phyloP scores from a whole-genome alignment of 1,139 yeast genomes.

The Protomyces inouyei region DNA sequence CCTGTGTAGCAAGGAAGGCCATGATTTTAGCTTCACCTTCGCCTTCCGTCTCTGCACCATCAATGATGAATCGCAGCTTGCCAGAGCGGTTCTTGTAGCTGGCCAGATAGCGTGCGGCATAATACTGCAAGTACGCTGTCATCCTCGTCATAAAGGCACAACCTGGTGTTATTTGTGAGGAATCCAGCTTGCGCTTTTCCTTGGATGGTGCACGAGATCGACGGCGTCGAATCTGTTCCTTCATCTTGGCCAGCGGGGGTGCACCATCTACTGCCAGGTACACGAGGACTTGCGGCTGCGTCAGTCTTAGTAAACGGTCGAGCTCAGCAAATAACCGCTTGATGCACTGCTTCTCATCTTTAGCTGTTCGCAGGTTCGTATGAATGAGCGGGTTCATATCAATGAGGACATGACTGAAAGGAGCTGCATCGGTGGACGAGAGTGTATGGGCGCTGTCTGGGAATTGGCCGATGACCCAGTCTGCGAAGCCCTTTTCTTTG shows the following conservation, averaged over 20 bases:
- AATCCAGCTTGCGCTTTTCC: conserved; percentile 12
- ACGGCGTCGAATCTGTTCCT: conserved; percentile 17
- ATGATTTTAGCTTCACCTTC: conserved; percentile 25
- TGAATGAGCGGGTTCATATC: conserved; percentile 22
- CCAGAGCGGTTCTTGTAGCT: conserved; percentile 3
- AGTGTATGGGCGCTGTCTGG: conserved; percentile 4
- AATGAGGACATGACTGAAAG: conserved; percentile 10
- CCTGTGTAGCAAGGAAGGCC: not conserved
- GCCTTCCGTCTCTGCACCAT: conserved; percentile 18
- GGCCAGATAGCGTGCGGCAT: conserved; percentile 13
- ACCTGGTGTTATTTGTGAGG: conserved; percentile 18
- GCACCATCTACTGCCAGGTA: conserved; percentile 24
- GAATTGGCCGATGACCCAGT: conserved; percentile 11
- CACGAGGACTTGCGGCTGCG: conserved; percentile 3
- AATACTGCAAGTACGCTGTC: conserved; percentile 20
- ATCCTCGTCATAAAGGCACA: conserved; percentile 10
- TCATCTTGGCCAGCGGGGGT: conserved; percentile 24
- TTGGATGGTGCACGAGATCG: conserved; percentile 16
- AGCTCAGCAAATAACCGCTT: conserved; percentile 7
- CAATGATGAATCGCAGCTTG: conserved; percentile 12
- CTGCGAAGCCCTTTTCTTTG: conserved; percentile 24
- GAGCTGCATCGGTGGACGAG: not conserved
- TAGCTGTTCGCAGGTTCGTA: conserved; percentile 12
- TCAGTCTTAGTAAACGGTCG: conserved; percentile 10
- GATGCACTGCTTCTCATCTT: conserved; percentile 5